Conservation (phyloP, 805 yeast species). For the Spathaspora gorwiae region DNA sequence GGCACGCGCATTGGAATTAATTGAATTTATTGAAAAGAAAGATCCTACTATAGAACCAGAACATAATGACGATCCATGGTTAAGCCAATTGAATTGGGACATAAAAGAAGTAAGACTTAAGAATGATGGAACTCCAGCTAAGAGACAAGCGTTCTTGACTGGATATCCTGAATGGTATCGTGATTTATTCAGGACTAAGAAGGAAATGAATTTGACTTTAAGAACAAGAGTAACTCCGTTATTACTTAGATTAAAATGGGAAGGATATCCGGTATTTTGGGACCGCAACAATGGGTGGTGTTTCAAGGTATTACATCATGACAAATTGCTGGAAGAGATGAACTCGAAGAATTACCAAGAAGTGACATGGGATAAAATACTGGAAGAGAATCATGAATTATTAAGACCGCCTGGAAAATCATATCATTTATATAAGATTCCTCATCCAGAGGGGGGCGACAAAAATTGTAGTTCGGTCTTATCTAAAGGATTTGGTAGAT, state of each 20-base stretch:
- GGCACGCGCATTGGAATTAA: slow-evolving; percentile 57
- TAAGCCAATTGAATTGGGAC: slow-evolving; percentile 85
- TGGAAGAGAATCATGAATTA: slow-evolving; percentile 17
- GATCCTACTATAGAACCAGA: slow-evolving; percentile 20
- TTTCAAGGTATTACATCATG: slow-evolving; percentile 53
- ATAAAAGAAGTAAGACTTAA: slow-evolving; percentile 54
- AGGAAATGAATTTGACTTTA: slow-evolving; percentile 56
- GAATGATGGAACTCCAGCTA: slow-evolving; percentile 64
- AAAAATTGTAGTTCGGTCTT: slow-evolving; percentile 71
- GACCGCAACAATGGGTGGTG: slow-evolving; percentile 82
- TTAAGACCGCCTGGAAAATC: slow-evolving; percentile 14
- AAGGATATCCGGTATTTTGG: slow-evolving; percentile 80
- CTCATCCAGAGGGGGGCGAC: slow-evolving; percentile 80
- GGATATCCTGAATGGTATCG: slow-evolving; percentile 96
- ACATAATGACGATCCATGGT: slow-evolving; percentile 77
- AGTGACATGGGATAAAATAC: slow-evolving; percentile 26
- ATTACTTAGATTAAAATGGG: slow-evolving; percentile 77
- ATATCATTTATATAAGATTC: slow-evolving; percentile 60
- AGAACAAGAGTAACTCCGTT: slow-evolving; percentile 75
- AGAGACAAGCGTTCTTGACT: slow-evolving; percentile 70
- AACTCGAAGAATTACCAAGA: slow-evolving; percentile 35
- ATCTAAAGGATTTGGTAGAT: slow-evolving; percentile 67
- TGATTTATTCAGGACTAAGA: slow-evolving; percentile 39
- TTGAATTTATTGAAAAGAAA: slow-evolving; percentile 34
- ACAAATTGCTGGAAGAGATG: slow-evolving; percentile 23